Evolutionary conservation across 176 grass and related monocot genomes (phyloP).

Genomic region (Raddia distichophylla): DNA sequence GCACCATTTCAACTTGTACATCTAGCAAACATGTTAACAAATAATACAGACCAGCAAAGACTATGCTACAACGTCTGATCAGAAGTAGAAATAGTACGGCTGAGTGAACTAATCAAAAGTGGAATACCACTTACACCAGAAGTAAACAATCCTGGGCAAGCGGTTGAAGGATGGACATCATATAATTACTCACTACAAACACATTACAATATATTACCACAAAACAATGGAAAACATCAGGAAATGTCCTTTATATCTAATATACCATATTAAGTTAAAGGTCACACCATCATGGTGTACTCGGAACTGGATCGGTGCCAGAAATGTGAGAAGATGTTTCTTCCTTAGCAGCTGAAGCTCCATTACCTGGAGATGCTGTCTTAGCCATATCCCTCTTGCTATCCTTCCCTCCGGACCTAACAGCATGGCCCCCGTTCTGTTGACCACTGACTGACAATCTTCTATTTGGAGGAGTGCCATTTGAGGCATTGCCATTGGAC

Average conservation of each 20-base stretch:
- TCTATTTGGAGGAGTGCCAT: conserved; percentile 65
- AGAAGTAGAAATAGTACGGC: conserved; percentile 10
- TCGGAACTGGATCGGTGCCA: conserved; percentile 48
- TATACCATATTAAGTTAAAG: conserved; percentile 46
- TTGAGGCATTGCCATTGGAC: conserved; percentile 61
- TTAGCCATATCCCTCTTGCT: conserved; percentile 54
- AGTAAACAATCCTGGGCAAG: conserved; percentile 33
- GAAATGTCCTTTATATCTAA: conserved; percentile 55
- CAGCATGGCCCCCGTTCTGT: conserved; percentile 54
- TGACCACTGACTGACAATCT: conserved; percentile 72
- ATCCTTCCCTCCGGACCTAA: conserved; percentile 69
- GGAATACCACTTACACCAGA: conserved; percentile 29
- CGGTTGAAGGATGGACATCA: conserved; percentile 7
- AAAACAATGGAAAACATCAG: conserved; percentile 42
- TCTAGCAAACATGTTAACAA: conserved; percentile 40
- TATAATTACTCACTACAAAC: conserved; percentile 52
- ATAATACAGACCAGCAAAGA: conserved; percentile 42
- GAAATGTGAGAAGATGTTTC: conserved; percentile 52
- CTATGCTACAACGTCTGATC: conserved; percentile 40
- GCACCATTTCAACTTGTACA: conserved; percentile 26
- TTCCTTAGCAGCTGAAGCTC: conserved; percentile 43
- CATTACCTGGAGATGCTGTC: conserved; percentile 44
- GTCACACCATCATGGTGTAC: conserved; percentile 57
- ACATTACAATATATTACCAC: conserved; percentile 58
- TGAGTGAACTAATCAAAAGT: conserved; percentile 40